A percentile compares a stretch with the other conserved stretches of the same genome.
Evolutionary conservation across 73 alveolate species (phyloP).

Genomic region (Paramecium biaurelia): DNA sequence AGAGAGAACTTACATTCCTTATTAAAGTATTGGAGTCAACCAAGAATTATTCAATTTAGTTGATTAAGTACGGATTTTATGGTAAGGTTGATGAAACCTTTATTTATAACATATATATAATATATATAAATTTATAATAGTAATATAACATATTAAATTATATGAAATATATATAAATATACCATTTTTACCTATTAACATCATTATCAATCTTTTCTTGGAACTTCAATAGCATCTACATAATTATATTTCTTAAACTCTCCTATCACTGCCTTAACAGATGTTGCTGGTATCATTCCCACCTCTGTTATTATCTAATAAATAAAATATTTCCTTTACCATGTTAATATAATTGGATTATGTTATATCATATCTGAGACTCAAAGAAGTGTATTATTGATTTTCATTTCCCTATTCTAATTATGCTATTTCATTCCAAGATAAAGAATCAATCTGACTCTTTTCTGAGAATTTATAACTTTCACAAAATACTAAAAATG

Average conservation of each 20-base stretch:
- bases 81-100: neutral
- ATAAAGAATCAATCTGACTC: slow-evolving; percentile 60
- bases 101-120: neutral
- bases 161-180: neutral
- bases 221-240: slow-evolving; percentile 61
- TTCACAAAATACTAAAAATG: slow-evolving; percentile 63
- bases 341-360: slow-evolving; percentile 48
- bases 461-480: slow-evolving; percentile 64
- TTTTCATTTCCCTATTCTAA: neutral
- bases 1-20: neutral
- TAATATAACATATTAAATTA: neutral
- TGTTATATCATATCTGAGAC: slow-evolving; percentile 60
- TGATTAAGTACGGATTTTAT: neutral
- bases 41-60: neutral
- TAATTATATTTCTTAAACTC: slow-evolving; percentile 54
- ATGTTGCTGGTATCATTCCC: slow-evolving; percentile 61
- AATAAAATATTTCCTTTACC: neutral
- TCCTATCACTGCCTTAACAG: slow-evolving; percentile 56
- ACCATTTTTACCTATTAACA: neutral
- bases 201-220: neutral
- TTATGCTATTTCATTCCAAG: slow-evolving; percentile 59
- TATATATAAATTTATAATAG: neutral
- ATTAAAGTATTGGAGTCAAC: neutral
- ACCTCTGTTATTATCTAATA: slow-evolving; percentile 54
- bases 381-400: slow-evolving; percentile 4